These are phyloP conservation scores for Blastobotrys arbuscula DNA, from an alignment of 1,139 yeast species.

Conservation along the genomic window DNA sequence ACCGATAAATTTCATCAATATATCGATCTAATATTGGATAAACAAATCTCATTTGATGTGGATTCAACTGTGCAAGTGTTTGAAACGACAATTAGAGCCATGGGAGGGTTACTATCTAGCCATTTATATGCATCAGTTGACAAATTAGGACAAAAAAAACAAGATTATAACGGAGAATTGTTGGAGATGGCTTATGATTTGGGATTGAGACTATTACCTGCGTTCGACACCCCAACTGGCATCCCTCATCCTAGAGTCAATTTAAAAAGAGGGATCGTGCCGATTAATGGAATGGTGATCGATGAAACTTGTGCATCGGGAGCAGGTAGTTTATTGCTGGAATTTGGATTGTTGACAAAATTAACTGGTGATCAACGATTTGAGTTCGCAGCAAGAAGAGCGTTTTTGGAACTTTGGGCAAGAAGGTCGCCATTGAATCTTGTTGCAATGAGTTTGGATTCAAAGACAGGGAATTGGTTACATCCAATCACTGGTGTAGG, in stretches of 20 bases:
- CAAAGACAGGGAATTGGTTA: slow-evolving; percentile 50
- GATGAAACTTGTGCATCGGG: slow-evolving; percentile 82
- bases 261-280: slow-evolving; percentile 45
- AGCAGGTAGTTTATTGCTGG: slow-evolving; percentile 75
- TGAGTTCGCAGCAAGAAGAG: slow-evolving; percentile 53
- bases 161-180: slow-evolving; percentile 61
- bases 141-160: slow-evolving; percentile 40
- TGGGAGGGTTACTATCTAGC: slow-evolving; percentile 79
- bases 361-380: slow-evolving; percentile 70
- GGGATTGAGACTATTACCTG: slow-evolving; percentile 60
- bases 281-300: slow-evolving; percentile 27
- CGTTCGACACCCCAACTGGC: slow-evolving; percentile 53
- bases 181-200: slow-evolving; percentile 64
- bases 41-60: slow-evolving; percentile 46
- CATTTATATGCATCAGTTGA: slow-evolving; percentile 69
- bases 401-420: slow-evolving; percentile 70
- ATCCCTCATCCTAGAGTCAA: slow-evolving; percentile 74
- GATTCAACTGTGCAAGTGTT: slow-evolving; percentile 79
- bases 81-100: slow-evolving; percentile 82
- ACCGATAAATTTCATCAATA: slow-evolving; percentile 47
- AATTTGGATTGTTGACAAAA: slow-evolving; percentile 65
- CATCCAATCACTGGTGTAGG: slow-evolving; percentile 75
- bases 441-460: slow-evolving; percentile 74
- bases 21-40: slow-evolving; percentile 42
- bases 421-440: slow-evolving; percentile 57